A percentile compares a stretch with the other conserved stretches of the same genome.
These are phyloP conservation scores for Clarireedia monteithiana DNA, from an alignment of 2,329 filamentous ascomycete species.

Conservation along the genomic window DNA sequence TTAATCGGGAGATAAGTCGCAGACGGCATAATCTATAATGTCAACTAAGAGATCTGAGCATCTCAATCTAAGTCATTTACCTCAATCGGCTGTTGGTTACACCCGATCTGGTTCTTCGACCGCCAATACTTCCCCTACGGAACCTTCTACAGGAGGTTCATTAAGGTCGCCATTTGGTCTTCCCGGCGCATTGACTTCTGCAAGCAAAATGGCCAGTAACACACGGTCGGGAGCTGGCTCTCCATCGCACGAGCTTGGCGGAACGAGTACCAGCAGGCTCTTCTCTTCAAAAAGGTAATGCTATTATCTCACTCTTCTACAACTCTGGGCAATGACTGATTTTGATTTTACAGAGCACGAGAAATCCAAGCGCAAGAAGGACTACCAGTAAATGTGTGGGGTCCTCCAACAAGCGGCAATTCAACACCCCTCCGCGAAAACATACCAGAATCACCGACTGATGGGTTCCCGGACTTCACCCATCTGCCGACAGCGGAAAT, in stretches of 20 bases:
- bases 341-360: slow-evolving; percentile 56
- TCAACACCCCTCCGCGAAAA: slow-evolving; percentile 94
- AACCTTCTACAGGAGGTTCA: slow-evolving; percentile 53
- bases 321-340: not conserved
- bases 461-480: slow-evolving; percentile 88
- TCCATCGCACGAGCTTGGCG: slow-evolving; percentile 75
- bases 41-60: slow-evolving; percentile 80
- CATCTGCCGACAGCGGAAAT: slow-evolving; percentile 60
- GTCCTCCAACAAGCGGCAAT: slow-evolving; percentile 91
- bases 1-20: slow-evolving; percentile 24
- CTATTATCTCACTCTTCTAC: not conserved
- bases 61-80: slow-evolving; percentile 74
- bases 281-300: slow-evolving; percentile 88
- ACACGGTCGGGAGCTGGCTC: slow-evolving; percentile 84
- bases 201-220: slow-evolving; percentile 50
- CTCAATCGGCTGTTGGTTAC: slow-evolving; percentile 32
- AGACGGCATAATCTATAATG: slow-evolving; percentile 71
- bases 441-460: slow-evolving; percentile 92
- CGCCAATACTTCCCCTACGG: slow-evolving; percentile 71
- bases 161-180: slow-evolving; percentile 68
- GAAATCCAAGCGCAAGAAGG: slow-evolving; percentile 98
- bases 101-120: slow-evolving; percentile 65
- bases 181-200: slow-evolving; percentile 51
- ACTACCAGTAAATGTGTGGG: slow-evolving; percentile 71
- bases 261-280: slow-evolving; percentile 54